Evolutionary conservation across 2,329 filamentous ascomycete genomes (phyloP).

Genomic region (Botrytis aclada): DNA sequence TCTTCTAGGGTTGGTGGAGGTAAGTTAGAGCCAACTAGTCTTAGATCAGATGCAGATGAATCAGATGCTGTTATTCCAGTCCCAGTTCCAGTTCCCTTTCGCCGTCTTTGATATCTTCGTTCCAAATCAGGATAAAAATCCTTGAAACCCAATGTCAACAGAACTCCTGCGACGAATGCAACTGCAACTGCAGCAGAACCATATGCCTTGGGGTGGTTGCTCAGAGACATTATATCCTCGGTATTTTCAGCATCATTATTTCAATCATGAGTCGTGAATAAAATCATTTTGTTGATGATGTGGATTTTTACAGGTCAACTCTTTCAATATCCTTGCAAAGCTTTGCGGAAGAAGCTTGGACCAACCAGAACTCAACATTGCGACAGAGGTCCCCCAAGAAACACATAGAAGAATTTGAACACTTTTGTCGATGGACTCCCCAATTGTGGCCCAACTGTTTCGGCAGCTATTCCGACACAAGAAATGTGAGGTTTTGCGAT

Average conservation of each 20-base stretch:
- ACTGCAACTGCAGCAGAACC: slow-evolving; percentile 63
- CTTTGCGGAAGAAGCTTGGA: slow-evolving; percentile 39
- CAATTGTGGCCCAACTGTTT: slow-evolving; percentile 73
- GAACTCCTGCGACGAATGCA: slow-evolving; percentile 74
- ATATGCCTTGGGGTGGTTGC: slow-evolving; percentile 59
- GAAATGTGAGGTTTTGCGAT: slow-evolving; percentile 55
- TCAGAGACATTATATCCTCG: slow-evolving; percentile 52
- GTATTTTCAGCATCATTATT: slow-evolving; percentile 18
- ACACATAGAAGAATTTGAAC: slow-evolving; percentile 25
- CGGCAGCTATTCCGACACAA: slow-evolving; percentile 79
- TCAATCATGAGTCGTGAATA: slow-evolving; percentile 1
- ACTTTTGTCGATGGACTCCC: slow-evolving; percentile 64
- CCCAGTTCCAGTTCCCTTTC: slow-evolving; percentile 23
- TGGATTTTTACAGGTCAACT: slow-evolving; percentile 10
- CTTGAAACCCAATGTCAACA: slow-evolving; percentile 74
- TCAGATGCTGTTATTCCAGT: slow-evolving; percentile 16
- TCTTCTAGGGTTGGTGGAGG: slow-evolving; percentile 55
- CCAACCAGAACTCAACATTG: slow-evolving; percentile 32
- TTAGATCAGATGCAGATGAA: slow-evolving; percentile 25
- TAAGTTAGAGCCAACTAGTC: slow-evolving; percentile 34
- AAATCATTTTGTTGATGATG: slow-evolving; percentile 1
- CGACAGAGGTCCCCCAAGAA: slow-evolving; percentile 21
- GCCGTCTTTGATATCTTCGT: slow-evolving; percentile 54
- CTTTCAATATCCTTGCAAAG: slow-evolving; percentile 15
- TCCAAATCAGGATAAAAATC: slow-evolving; percentile 76